phyloP scores from a whole-genome alignment of 176 grass and related monocot species.

The Elymus sibiricus region DNA sequence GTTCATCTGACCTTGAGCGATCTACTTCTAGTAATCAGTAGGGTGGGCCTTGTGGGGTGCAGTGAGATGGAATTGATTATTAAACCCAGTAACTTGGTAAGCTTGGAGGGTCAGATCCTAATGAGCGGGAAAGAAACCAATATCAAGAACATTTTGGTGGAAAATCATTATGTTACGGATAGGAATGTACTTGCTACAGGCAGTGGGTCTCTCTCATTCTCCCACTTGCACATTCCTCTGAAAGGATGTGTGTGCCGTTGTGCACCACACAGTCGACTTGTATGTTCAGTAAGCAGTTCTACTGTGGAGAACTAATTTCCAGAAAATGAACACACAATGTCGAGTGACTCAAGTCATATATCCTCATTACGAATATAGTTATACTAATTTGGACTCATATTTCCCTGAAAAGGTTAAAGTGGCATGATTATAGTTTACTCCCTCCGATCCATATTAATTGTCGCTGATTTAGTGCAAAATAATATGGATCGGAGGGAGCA shows the following conservation, averaged over 20 bases:
- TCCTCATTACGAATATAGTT: not conserved
- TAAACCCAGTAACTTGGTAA: not conserved
- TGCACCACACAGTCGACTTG: not conserved
- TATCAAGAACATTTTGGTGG: not conserved
- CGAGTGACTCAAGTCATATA: not conserved
- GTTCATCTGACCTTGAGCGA: not conserved
- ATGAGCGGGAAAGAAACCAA: not conserved
- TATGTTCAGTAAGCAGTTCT: not conserved
- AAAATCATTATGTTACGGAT: slow-evolving; percentile 6
- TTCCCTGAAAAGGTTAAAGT: not conserved
- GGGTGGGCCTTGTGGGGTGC: not conserved
- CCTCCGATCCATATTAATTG: too few species aligned
- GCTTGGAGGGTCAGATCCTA: not conserved
- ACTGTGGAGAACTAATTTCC: not conserved
- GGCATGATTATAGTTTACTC: not conserved
- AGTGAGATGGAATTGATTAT: not conserved
- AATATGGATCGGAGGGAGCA: too few species aligned
- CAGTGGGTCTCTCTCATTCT: not conserved
- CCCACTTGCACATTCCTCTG: not conserved
- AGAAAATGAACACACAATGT: not conserved
- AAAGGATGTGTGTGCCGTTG: not conserved
- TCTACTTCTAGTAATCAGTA: not conserved
- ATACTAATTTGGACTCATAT: not conserved
- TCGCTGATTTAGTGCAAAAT: too few species aligned
- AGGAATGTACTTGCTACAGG: not conserved